A percentile compares a stretch with the other conserved stretches of the same genome.
Evolutionary conservation across 495 filamentous ascomycete genomes (phyloP).

Genomic region (Penicillium herquei): DNA sequence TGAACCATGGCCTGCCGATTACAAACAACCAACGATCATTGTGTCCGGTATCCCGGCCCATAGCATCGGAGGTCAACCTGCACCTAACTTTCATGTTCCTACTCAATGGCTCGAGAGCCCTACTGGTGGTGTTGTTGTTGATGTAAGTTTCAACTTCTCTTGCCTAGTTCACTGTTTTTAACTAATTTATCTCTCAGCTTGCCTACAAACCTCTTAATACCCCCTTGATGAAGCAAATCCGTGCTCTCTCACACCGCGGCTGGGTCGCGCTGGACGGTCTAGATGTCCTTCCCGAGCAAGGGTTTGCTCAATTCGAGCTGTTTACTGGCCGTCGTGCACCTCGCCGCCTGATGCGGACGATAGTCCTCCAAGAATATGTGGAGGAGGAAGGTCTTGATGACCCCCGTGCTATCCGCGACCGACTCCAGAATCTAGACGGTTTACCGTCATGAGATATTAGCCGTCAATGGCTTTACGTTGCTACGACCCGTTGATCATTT

Average conservation of each 20-base stretch:
- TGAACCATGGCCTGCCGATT: slow-evolving; percentile 61
- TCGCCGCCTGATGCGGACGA: slow-evolving; percentile 60
- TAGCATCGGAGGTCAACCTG: slow-evolving; percentile 57
- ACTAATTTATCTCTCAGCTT: slow-evolving; percentile 39
- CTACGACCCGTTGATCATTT: not conserved
- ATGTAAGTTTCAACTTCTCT: slow-evolving; percentile 44
- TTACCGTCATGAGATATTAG: slow-evolving; percentile 29
- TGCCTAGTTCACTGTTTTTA: not conserved
- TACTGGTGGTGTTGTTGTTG: slow-evolving; percentile 75
- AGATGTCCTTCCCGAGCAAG: slow-evolving; percentile 76
- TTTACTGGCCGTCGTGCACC: slow-evolving; percentile 77
- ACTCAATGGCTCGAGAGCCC: slow-evolving; percentile 69
- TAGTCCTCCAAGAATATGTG: slow-evolving; percentile 41
- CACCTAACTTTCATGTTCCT: slow-evolving; percentile 69
- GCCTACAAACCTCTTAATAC: slow-evolving; percentile 73
- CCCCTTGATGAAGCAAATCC: slow-evolving; percentile 65
- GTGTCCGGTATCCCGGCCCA: slow-evolving; percentile 72
- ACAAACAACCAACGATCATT: slow-evolving; percentile 69
- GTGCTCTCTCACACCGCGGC: slow-evolving; percentile 52
- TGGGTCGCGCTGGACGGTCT: slow-evolving; percentile 78
- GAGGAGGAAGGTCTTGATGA: slow-evolving; percentile 39
- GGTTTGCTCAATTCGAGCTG: slow-evolving; percentile 77
- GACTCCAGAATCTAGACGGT: slow-evolving; percentile 39
- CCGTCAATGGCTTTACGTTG: not conserved
- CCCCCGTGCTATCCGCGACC: slow-evolving; percentile 27